Percentiles rank a stretch among this genome's conserved stretches.
Evolutionary conservation across 352 stramenopile genomes (phyloP).

Genomic region (Blastocystis sp.): DNA sequence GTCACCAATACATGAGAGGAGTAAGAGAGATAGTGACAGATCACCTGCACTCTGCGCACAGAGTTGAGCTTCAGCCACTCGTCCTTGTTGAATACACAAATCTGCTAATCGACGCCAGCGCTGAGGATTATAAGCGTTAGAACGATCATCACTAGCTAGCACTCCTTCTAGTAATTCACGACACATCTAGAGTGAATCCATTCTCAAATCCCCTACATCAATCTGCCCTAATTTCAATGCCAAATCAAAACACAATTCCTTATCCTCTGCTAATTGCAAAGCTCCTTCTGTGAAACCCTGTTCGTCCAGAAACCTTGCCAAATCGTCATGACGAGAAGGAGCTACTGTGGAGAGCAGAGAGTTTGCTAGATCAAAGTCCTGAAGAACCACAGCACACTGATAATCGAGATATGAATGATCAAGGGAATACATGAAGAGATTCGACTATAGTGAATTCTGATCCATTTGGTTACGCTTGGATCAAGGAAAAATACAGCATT

Average conservation of each 20-base stretch:
- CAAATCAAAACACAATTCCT: constrained; percentile 94
- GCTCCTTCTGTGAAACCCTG: constrained; percentile 97
- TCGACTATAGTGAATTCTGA: constrained; percentile 69
- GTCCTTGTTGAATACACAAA: constrained; percentile 74
- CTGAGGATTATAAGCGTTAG: constrained; percentile 38
- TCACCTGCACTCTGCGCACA: constrained; percentile 88
- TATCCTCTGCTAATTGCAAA: constrained; percentile 70
- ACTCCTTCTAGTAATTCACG: constrained; percentile 86
- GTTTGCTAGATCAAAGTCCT: constrained; percentile 95
- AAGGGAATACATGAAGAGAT: constrained; percentile 79
- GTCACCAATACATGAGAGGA: constrained; percentile 90
- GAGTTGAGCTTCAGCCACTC: constrained; percentile 73
- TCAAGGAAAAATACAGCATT: constrained; percentile 95
- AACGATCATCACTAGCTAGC: constrained; percentile 65
- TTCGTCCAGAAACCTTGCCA: constrained; percentile 89
- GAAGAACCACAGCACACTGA: constrained; percentile 91
- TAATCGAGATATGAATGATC: constrained; percentile 93
- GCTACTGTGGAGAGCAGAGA: constrained; percentile 75
- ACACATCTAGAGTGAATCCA: constrained; percentile 86
- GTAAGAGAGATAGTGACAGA: constrained; percentile 86
- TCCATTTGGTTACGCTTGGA: constrained; percentile 70
- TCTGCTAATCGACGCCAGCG: constrained; percentile 48
- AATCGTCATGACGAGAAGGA: constrained; percentile 74
- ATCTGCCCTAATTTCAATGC: constrained; percentile 90
- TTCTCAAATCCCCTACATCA: constrained; percentile 69